Evolutionary conservation across 1,284 basidiomycete species (phyloP), one percentile per base, ranked within the genome.

Genomic region (Ustilago vetiveriae): DNA sequence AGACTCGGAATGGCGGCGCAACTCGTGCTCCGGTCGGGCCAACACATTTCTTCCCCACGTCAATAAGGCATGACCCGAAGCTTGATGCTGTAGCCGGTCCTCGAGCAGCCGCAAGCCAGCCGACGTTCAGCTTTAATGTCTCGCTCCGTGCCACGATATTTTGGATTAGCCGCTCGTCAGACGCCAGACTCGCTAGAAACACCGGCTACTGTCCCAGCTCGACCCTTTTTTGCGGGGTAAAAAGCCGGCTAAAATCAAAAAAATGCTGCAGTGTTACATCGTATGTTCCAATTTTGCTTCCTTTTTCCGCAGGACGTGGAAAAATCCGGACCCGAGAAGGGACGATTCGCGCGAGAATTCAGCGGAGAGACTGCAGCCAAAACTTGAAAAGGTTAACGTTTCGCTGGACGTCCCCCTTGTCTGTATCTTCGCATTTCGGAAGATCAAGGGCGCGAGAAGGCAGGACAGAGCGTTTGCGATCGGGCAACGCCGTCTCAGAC

Each of bases 311-410:
- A n/a, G n/a, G n/a, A n/a, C n/a, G n/a, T n/a, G n/a, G n/a, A n/a
- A n/a, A n/a, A n/a, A n/a, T n/a, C n/a, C 62, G 62, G 62, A 65
- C 50, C 62, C 62, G 55, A 65, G 24, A 27, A 13, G 3, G n/a
- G 30, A 10, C 23, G 13, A 44, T 43, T 19, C 54, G 50, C 37
- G 45, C 62, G 62, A 57, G 49, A 57, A 30, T 37, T 2, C 33
- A 10, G 9, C n/a, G n/a, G n/a, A n/a, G n/a, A 22, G 39, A 10
- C 24, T 8, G 3, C 10, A 23, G 29, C 24, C 23, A 33, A 33
- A 35, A 26, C 30, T 56, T 48, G 33, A 47, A 56, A 54, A 42
- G 11, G 38, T 19, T 40, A 42, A 50, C n/a, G n/a, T n/a, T n/a
- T n/a, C n/a, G n/a, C n/a, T n/a, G n/a, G n/a, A n/a, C n/a, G n/a